Evolutionary conservation across 2,329 filamentous ascomycete species (phyloP).

Genomic region (Esteya vermicola): DNA sequence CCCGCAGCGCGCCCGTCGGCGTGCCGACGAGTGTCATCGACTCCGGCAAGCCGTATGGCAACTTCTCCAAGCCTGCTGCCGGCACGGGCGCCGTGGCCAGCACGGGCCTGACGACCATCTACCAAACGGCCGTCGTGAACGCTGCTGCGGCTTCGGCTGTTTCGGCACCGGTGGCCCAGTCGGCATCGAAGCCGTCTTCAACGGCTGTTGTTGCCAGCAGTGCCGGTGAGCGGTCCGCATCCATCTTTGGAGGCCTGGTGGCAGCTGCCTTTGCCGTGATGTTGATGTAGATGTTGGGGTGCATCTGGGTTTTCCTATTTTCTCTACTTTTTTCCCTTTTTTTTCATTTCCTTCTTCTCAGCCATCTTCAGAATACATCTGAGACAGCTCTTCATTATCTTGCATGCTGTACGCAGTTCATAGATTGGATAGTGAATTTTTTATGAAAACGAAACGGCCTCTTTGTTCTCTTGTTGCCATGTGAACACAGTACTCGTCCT

Average conservation of each 20-base stretch:
- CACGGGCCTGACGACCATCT: background rate
- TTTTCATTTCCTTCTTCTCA: background rate
- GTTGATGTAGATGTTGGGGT: conserved; percentile 5
- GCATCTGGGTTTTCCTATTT: background rate
- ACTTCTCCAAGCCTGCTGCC: background rate
- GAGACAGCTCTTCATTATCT: no score
- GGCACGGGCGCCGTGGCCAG: background rate
- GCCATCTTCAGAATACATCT: background rate
- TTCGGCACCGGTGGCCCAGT: no score
- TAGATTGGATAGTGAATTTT: no score
- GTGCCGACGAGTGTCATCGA: background rate
- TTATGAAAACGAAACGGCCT: no score
- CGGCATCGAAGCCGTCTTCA: no score
- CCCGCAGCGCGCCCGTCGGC: background rate
- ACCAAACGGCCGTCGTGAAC: background rate
- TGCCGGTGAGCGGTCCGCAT: no score
- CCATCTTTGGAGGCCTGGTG: no score
- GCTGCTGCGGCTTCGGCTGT: background rate
- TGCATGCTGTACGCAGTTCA: no score
- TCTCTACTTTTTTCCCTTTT: background rate
- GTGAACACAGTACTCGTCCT: no score
- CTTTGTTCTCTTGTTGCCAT: no score
- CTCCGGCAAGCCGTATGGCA: background rate
- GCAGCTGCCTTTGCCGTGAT: no score
- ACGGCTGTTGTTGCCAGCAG: no score